Evolutionary conservation across 768 basidiomycete species (phyloP).

Genomic region (Russula ochroleuca): DNA sequence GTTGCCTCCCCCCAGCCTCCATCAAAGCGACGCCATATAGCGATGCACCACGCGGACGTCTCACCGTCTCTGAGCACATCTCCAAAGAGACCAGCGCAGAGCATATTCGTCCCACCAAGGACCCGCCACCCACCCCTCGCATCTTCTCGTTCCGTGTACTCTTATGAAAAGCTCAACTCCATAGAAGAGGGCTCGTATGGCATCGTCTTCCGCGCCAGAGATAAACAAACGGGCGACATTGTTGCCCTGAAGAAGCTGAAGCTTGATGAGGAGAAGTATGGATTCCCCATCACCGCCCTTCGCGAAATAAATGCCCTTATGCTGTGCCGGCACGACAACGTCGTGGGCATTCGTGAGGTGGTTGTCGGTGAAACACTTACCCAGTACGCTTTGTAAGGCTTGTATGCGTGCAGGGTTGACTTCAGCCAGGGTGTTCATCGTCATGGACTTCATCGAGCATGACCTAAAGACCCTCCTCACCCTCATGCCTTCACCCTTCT

Average conservation of each 20-base stretch:
- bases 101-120: conserved; percentile 70
- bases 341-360: conserved; percentile 94
- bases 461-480: conserved; percentile 95
- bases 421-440: conserved; percentile 82
- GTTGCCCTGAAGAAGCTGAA: conserved; percentile 98
- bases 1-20: conserved; percentile 39
- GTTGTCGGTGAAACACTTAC: conserved; percentile 98
- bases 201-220: conserved; percentile 92
- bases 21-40: conserved; percentile 54
- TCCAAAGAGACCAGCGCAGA: conserved; percentile 34
- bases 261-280: conserved; percentile 97
- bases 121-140: conserved; percentile 72
- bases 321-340: conserved; percentile 91
- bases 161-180: conserved; percentile 91
- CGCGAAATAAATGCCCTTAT: conserved; percentile 96
- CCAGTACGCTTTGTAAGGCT: conserved; percentile 61
- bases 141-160: conserved; percentile 90
- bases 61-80: conserved; percentile 27
- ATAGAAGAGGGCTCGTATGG: conserved; percentile 99
- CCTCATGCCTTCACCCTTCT: conserved; percentile 92
- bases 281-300: conserved; percentile 95
- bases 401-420: neutral
- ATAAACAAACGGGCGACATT: conserved; percentile 91
- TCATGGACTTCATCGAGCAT: conserved; percentile 99
- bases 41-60: conserved; percentile 32